Evolutionary conservation across 106 monocot genomes (phyloP).

Genomic region (Iris macrosiphon): DNA sequence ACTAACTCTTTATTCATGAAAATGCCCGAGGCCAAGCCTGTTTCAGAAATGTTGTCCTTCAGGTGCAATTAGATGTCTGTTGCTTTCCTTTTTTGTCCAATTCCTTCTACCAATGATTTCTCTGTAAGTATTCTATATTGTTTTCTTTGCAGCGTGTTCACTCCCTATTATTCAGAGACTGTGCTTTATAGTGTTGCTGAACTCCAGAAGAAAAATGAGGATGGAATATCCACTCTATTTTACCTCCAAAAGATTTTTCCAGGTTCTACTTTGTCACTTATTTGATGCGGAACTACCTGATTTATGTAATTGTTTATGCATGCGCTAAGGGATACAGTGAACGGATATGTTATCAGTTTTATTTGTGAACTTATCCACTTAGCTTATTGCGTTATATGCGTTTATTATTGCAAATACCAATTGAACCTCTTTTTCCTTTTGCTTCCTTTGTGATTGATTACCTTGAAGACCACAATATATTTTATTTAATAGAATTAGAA

Average conservation of each 20-base stretch:
- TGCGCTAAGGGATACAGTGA: no score
- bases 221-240: conserved; percentile 82
- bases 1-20: conserved; percentile 85
- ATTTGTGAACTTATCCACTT: no score
- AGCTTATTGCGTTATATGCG: no score
- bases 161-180: conserved; percentile 77
- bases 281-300: neutral
- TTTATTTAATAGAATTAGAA: no score
- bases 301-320: no score
- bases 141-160: conserved; percentile 72
- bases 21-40: conserved; percentile 67
- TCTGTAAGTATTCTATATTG: neutral
- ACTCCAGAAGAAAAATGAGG: conserved; percentile 81
- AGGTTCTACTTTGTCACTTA: conserved; percentile 29
- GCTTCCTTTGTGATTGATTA: no score
- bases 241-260: conserved; percentile 93
- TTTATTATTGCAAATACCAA: no score
- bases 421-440: no score
- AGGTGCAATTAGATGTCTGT: conserved; percentile 30
- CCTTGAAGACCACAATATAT: no score
- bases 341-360: no score
- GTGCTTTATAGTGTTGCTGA: conserved; percentile 70
- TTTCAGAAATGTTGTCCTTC: conserved; percentile 79
- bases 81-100: neutral
- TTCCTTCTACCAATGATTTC: neutral